Conservation (phyloP, 2,329 filamentous ascomycete genomes). For the Ceratocystis diversiconidia region DNA sequence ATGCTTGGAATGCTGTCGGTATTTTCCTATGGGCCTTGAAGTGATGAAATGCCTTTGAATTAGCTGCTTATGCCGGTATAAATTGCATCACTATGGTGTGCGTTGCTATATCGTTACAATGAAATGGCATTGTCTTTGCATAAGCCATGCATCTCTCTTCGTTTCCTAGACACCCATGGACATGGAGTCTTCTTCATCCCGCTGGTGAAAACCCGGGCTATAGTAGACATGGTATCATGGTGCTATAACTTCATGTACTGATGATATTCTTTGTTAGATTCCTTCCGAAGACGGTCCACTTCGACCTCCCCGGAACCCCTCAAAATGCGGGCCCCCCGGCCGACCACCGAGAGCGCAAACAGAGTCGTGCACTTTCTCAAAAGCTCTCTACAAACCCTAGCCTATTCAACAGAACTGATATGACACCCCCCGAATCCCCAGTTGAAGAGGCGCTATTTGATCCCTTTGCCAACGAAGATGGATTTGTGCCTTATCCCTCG, state of each 20-base stretch:
- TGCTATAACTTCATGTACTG: not conserved
- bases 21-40: not conserved
- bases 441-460: slow-evolving; percentile 34
- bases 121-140: not conserved
- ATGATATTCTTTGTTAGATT: slow-evolving; percentile 43
- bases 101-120: not conserved
- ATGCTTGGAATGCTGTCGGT: not conserved
- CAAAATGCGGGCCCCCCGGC: slow-evolving; percentile 26
- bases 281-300: slow-evolving; percentile 82
- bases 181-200: not conserved
- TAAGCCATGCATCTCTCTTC: not conserved
- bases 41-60: not conserved
- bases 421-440: slow-evolving; percentile 43
- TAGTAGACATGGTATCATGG: not conserved
- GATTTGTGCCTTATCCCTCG: slow-evolving; percentile 39
- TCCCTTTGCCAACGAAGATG: slow-evolving; percentile 45
- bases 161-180: not conserved
- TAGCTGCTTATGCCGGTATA: not conserved
- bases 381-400: slow-evolving; percentile 32
- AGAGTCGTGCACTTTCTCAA: slow-evolving; percentile 22
- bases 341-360: slow-evolving; percentile 22
- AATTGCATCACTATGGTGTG: not conserved
- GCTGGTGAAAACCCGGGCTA: not conserved
- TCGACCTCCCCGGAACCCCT: slow-evolving; percentile 49
- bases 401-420: slow-evolving; percentile 36